Conservation (phyloP, 768 basidiomycete genomes). For the Heimioporus sp. region DNA sequence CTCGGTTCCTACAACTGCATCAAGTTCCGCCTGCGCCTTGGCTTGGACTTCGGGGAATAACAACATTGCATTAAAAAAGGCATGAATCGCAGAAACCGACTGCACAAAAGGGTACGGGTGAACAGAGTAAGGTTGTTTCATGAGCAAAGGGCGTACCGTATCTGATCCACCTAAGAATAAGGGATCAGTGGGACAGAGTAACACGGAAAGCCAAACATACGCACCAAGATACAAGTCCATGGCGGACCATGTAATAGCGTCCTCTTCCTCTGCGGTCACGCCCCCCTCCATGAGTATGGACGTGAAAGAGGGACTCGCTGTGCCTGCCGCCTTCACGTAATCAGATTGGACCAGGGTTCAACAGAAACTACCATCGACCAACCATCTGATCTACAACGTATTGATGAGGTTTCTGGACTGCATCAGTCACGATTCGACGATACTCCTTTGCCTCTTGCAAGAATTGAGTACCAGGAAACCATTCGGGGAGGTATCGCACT, state of each 20-base stretch:
- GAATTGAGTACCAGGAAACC: slow-evolving; percentile 58
- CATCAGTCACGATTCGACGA: slow-evolving; percentile 49
- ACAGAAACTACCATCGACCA: background rate
- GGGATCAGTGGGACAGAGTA: background rate
- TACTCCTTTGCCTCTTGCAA: slow-evolving; percentile 50
- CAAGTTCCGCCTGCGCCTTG: slow-evolving; percentile 64
- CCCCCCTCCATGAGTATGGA: slow-evolving; percentile 55
- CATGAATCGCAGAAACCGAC: slow-evolving; percentile 63
- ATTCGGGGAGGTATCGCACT: slow-evolving; percentile 49
- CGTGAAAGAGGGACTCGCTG: slow-evolving; percentile 46
- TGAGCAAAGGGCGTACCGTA: slow-evolving; percentile 21
- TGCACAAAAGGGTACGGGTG: slow-evolving; percentile 15
- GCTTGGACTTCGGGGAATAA: slow-evolving; percentile 53
- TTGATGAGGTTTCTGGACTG: slow-evolving; percentile 54
- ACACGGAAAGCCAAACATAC: slow-evolving; percentile 8
- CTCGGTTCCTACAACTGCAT: slow-evolving; percentile 37
- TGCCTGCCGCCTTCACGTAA: slow-evolving; percentile 49
- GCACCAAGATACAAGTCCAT: slow-evolving; percentile 29
- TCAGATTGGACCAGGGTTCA: background rate
- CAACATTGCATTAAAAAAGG: slow-evolving; percentile 61
- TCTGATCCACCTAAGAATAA: slow-evolving; percentile 43
- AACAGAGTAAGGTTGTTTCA: no score
- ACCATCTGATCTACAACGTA: slow-evolving; percentile 66
- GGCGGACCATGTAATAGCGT: slow-evolving; percentile 61
- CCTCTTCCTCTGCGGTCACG: slow-evolving; percentile 53